Percentiles rank a stretch among this genome's conserved stretches.
Evolutionary conservation across 306 rosid species (phyloP).

Genomic region (Cucurbita argyrosperma): DNA sequence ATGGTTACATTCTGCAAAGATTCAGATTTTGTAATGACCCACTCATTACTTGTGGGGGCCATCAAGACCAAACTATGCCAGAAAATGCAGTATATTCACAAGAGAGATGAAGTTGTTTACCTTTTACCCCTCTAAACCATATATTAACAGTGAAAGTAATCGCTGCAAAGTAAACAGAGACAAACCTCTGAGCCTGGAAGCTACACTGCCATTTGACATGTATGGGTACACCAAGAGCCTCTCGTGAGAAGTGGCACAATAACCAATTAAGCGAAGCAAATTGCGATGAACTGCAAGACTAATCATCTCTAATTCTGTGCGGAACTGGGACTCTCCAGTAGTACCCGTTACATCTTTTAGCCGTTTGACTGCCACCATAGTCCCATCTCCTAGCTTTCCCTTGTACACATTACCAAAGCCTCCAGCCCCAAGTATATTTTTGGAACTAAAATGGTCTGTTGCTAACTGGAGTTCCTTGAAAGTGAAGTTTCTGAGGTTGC

Average conservation of each 20-base stretch:
- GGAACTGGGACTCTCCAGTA: slow-evolving; percentile 81
- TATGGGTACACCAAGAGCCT: slow-evolving; percentile 87
- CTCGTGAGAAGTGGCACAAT: slow-evolving; percentile 68
- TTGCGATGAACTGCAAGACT: slow-evolving; percentile 92
- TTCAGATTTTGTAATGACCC: not conserved
- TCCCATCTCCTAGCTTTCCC: slow-evolving; percentile 79
- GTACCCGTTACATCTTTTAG: slow-evolving; percentile 76
- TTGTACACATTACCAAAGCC: slow-evolving; percentile 89
- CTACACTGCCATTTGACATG: slow-evolving; percentile 95
- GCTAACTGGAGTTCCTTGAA: slow-evolving; percentile 82
- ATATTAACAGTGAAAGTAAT: not conserved
- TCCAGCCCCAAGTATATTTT: slow-evolving; percentile 86
- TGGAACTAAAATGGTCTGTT: slow-evolving; percentile 65
- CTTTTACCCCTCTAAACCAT: not conserved
- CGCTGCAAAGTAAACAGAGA: not conserved
- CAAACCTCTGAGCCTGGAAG: slow-evolving; percentile 82
- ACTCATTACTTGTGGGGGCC: slow-evolving; percentile 4
- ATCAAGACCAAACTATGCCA: slow-evolving; percentile 2
- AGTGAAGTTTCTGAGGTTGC: slow-evolving; percentile 65
- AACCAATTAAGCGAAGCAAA: slow-evolving; percentile 75
- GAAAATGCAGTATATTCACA: not conserved
- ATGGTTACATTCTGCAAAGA: not conserved
- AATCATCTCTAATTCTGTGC: slow-evolving; percentile 93
- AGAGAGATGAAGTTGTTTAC: not conserved
- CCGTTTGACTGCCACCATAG: slow-evolving; percentile 88